phyloP scores from a whole-genome alignment of 1,139 yeast species.

The Geotrichum histeridarum region DNA sequence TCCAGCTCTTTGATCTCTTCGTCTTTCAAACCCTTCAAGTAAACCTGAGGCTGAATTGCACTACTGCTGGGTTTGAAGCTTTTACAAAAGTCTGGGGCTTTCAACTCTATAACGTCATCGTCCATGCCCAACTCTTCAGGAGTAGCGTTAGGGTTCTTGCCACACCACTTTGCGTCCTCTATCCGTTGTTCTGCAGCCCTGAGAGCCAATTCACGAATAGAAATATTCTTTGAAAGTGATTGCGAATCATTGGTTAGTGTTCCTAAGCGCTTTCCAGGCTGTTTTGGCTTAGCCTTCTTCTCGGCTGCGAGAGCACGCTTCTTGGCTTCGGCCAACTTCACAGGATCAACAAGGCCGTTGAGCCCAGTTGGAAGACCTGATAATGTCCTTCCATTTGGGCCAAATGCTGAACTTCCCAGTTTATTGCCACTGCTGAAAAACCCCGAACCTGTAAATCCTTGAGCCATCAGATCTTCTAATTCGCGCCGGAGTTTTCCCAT shows the following conservation, averaged over 20 bases:
- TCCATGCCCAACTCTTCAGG: slow-evolving; percentile 19
- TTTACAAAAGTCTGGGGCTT: background rate
- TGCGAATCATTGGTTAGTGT: slow-evolving; percentile 14
- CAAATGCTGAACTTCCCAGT: slow-evolving; percentile 43
- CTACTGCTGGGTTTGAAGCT: background rate
- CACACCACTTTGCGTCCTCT: slow-evolving; percentile 56
- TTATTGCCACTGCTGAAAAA: slow-evolving; percentile 49
- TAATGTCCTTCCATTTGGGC: background rate
- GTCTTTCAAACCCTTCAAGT: too few species aligned
- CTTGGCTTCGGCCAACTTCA: slow-evolving; percentile 22
- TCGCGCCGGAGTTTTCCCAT: slow-evolving; percentile 58
- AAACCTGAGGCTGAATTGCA: too few species aligned
- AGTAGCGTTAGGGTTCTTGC: slow-evolving; percentile 11
- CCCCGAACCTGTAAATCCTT: slow-evolving; percentile 42
- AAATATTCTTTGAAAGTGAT: slow-evolving; percentile 8
- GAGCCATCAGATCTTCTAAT: slow-evolving; percentile 50
- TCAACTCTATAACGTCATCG: slow-evolving; percentile 20
- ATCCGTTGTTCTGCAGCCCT: slow-evolving; percentile 66
- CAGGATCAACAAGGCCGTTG: slow-evolving; percentile 19
- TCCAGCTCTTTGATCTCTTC: background rate
- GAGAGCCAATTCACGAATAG: slow-evolving; percentile 49
- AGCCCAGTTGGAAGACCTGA: background rate
- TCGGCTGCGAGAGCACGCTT: slow-evolving; percentile 21
- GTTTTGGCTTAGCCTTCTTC: slow-evolving; percentile 23
- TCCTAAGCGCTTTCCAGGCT: slow-evolving; percentile 29